phyloP scores from a whole-genome alignment of 106 monocot species.

The Posidonia australis region DNA sequence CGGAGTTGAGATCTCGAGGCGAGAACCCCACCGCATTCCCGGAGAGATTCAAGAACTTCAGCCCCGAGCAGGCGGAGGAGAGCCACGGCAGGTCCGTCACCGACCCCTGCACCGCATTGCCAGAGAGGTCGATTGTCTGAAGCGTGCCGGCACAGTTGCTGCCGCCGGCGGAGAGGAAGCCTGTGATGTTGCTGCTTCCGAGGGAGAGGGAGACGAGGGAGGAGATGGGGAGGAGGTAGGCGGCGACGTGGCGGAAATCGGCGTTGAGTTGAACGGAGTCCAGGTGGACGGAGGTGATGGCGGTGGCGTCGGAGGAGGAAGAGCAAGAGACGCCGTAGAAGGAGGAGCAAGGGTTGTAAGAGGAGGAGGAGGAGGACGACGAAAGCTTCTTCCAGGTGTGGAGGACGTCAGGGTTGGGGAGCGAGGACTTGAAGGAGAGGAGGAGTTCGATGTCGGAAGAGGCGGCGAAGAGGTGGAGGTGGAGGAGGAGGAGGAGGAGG shows the following conservation, averaged over 20 bases:
- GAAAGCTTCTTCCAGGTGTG: constrained; percentile 23
- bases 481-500: neutral
- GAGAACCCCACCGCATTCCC: constrained; percentile 2
- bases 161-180: constrained; percentile 10
- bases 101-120: constrained; percentile 32
- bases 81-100: constrained; percentile 31
- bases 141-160: constrained; percentile 29
- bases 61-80: constrained; percentile 14
- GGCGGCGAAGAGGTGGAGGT: neutral
- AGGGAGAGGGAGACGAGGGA: constrained; percentile 40
- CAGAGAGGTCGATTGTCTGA: constrained; percentile 41
- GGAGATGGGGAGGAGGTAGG: constrained; percentile 30
- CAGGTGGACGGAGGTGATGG: constrained; percentile 34
- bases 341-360: constrained; percentile 49
- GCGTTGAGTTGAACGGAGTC: constrained; percentile 28
- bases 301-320: constrained; percentile 11
- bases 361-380: constrained; percentile 39
- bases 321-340: constrained; percentile 50
- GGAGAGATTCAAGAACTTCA: constrained; percentile 40
- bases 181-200: constrained; percentile 38
- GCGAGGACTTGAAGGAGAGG: constrained; percentile 44
- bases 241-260: constrained; percentile 29
- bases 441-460: constrained; percentile 24
- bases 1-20: neutral
- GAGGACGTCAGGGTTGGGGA: constrained; percentile 37